These are phyloP conservation scores for Stephania yunnanensis DNA, from an alignment of 164 flowering plant species.

Conservation along the genomic window DNA sequence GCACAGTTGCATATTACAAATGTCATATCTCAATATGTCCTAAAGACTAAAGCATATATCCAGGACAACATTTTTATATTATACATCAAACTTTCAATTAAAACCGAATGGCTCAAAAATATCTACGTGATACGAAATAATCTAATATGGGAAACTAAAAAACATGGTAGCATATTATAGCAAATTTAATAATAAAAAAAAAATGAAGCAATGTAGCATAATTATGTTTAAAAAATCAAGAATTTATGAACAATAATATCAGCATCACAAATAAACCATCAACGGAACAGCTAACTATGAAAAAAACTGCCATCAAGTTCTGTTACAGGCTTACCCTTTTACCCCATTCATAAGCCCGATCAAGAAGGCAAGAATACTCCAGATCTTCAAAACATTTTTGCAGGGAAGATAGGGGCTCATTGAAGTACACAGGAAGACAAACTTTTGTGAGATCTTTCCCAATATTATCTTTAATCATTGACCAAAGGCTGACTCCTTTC, in stretches of 20 bases:
- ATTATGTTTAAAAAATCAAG: background rate
- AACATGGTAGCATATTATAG: background rate
- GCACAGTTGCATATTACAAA: no score
- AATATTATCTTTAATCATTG: constrained; percentile 13
- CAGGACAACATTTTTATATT: no score
- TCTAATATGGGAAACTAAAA: background rate
- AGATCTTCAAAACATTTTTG: constrained; percentile 14
- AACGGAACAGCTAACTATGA: background rate
- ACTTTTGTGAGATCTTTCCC: constrained; percentile 15
- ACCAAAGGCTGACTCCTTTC: constrained; percentile 13
- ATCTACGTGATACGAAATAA: background rate
- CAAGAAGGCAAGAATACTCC: constrained; percentile 11
- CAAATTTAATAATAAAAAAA: background rate
- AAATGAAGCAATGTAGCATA: background rate
- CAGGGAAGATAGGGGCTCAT: constrained; percentile 13
- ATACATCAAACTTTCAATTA: no score
- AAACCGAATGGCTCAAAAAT: no score
- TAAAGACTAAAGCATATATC: no score
- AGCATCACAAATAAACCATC: background rate
- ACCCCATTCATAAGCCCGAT: constrained; percentile 14
- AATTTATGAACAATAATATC: background rate
- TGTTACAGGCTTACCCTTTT: constrained; percentile 7
- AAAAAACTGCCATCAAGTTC: background rate
- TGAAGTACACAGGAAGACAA: constrained; percentile 14
- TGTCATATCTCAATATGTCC: no score